A percentile compares a stretch with the other conserved stretches of the same genome.
phyloP scores from a whole-genome alignment of 2,329 filamentous ascomycete species.

The Mycosphaerelloides madeirae region DNA sequence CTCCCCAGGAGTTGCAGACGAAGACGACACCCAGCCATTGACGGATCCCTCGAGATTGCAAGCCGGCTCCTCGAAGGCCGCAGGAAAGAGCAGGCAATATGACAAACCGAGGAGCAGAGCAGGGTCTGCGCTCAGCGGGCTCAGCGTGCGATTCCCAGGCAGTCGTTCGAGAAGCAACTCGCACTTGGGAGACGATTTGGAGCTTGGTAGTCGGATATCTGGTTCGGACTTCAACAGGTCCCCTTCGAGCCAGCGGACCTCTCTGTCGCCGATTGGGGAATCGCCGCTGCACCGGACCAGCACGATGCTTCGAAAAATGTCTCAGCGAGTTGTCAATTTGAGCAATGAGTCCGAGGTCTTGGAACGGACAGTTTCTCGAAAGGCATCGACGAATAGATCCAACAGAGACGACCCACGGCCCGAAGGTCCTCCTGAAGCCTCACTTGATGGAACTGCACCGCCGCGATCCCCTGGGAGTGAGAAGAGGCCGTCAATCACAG shows the following conservation, averaged over 20 bases:
- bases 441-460: conserved; percentile 23
- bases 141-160: conserved; percentile 51
- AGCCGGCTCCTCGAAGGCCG: conserved; percentile 50
- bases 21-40: conserved; percentile 57
- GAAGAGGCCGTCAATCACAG: conserved; percentile 28
- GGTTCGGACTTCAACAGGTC: conserved; percentile 47
- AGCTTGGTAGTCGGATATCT: conserved; percentile 48
- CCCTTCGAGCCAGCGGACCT: conserved; percentile 46
- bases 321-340: conserved; percentile 94
- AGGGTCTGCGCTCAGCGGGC: conserved; percentile 32
- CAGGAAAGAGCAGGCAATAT: conserved; percentile 36
- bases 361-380: conserved; percentile 63
- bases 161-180: conserved; percentile 37
- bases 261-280: conserved; percentile 42
- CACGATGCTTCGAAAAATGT: conserved; percentile 65
- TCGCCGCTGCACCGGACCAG: conserved; percentile 48
- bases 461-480: conserved; percentile 27
- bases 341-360: conserved; percentile 85
- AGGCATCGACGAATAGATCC: conserved; percentile 47
- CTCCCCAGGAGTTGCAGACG: conserved; percentile 39
- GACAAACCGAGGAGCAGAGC: conserved; percentile 36
- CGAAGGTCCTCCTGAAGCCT: conserved; percentile 1
- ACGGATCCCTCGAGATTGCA: conserved; percentile 51
- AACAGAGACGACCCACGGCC: conserved; percentile 3
- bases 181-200: conserved; percentile 59